Percentiles rank a stretch among this genome's conserved stretches.
Conservation (phyloP, 2,329 filamentous ascomycete species). For the Sporothrix humicola region DNA sequence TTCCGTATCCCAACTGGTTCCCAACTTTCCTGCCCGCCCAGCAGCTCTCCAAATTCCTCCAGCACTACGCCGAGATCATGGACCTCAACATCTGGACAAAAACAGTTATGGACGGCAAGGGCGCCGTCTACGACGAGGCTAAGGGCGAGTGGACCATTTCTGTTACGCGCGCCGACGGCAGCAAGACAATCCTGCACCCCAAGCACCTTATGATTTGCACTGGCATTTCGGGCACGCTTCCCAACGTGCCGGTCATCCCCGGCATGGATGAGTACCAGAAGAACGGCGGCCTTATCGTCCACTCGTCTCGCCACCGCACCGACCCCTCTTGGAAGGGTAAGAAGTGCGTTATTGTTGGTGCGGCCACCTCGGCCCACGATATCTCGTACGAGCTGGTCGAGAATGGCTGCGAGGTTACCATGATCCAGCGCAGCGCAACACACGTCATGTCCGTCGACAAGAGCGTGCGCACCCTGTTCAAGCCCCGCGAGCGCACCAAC, state of each 20-base stretch:
- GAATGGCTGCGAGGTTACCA: neutral
- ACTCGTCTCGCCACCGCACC: neutral
- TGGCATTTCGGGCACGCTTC: neutral
- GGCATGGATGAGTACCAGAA: neutral
- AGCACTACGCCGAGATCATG: neutral
- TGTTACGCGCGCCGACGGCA: neutral
- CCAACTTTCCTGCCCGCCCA: neutral
- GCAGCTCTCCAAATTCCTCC: neutral
- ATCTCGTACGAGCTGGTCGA: conserved; percentile 13
- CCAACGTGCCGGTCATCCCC: neutral
- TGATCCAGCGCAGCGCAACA: neutral
- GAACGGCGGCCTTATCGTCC: neutral
- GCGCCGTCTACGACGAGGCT: neutral
- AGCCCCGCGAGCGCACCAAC: conserved; percentile 11
- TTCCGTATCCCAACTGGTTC: neutral
- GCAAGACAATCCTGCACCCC: neutral
- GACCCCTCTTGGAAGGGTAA: neutral
- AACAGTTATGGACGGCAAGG: neutral
- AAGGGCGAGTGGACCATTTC: conserved; percentile 3
- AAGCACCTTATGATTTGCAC: neutral
- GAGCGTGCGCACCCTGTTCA: conserved; percentile 3
- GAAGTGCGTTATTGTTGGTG: neutral
- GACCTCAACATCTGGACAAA: conserved; percentile 5
- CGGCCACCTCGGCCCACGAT: neutral
- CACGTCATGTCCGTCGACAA: conserved; percentile 7